Evolutionary conservation across 1,284 basidiomycete species (phyloP).

Genomic region (Leccinum subrobustum): DNA sequence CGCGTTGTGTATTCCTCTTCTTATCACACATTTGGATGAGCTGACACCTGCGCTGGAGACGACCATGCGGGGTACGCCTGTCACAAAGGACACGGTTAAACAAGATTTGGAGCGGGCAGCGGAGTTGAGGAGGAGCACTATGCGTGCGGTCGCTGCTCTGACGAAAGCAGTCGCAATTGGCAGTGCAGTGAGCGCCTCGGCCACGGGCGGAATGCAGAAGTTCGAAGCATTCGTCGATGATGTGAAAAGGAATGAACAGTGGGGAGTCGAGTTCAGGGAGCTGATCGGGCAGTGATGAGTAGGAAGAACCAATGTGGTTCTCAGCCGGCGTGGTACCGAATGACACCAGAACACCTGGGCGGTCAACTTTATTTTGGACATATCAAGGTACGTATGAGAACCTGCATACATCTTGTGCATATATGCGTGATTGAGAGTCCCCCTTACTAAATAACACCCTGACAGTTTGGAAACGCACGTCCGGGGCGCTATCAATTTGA

Average conservation of each 20-base stretch:
- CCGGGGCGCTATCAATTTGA: no score
- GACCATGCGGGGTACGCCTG: conserved; percentile 88
- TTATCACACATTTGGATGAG: conserved; percentile 77
- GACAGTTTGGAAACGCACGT: no score
- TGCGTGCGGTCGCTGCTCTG: conserved; percentile 84
- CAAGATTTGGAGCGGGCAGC: conserved; percentile 94
- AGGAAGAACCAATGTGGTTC: not conserved
- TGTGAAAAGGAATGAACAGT: conserved; percentile 58
- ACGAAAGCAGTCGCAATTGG: conserved; percentile 62
- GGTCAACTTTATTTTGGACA: no score
- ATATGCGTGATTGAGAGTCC: no score
- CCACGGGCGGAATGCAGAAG: conserved; percentile 36
- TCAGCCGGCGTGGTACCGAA: no score
- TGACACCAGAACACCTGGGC: no score
- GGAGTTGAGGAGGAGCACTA: conserved; percentile 86
- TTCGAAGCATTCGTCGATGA: conserved; percentile 79
- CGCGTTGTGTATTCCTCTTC: conserved; percentile 37
- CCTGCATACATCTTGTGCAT: no score
- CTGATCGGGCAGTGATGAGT: conserved; percentile 33
- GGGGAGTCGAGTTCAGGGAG: conserved; percentile 70
- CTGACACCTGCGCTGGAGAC: conserved; percentile 78
- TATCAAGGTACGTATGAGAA: no score
- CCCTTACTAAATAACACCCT: no score
- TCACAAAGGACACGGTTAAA: conserved; percentile 94
- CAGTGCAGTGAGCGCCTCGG: conserved; percentile 55